Evolutionary conservation across 2,329 filamentous ascomycete species (phyloP).

Genomic region (Nemania sp.): DNA sequence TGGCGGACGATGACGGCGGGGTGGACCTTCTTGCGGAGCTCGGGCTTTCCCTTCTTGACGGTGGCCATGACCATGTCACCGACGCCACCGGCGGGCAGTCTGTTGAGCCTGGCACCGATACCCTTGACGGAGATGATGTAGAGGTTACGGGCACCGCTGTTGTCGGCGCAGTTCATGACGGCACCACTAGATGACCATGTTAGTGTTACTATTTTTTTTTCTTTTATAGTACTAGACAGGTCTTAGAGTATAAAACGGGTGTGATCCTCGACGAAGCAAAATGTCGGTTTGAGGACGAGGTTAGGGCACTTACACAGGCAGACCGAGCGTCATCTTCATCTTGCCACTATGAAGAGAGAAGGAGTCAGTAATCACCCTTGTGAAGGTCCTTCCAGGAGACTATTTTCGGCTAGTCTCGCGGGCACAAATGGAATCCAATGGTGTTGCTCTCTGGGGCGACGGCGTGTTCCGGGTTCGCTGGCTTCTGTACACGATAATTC

Average conservation of each 20-base stretch:
- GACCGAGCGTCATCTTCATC: slow-evolving; percentile 99
- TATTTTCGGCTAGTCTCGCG: not conserved
- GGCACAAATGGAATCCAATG: not conserved
- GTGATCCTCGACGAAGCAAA: not conserved
- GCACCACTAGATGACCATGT: slow-evolving; percentile 70
- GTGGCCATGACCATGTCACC: slow-evolving; percentile 35
- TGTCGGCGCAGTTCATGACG: slow-evolving; percentile 91
- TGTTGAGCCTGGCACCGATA: slow-evolving; percentile 30
- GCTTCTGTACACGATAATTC: slow-evolving; percentile 12
- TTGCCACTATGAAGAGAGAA: slow-evolving; percentile 74
- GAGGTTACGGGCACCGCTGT: slow-evolving; percentile 23
- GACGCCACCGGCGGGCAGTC: slow-evolving; percentile 31
- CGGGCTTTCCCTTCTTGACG: slow-evolving; percentile 77
- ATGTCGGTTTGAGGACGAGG: slow-evolving; percentile 29
- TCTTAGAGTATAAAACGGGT: not conserved
- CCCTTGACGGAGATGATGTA: slow-evolving; percentile 31
- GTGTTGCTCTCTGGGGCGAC: not conserved
- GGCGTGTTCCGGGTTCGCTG: not conserved
- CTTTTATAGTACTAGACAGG: too few relatives aligned
- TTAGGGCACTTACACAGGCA: slow-evolving; percentile 83
- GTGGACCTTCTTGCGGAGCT: slow-evolving; percentile 99
- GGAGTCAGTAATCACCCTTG: slow-evolving; percentile 11
- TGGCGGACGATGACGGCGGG: slow-evolving; percentile 98
- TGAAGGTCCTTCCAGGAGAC: not conserved
- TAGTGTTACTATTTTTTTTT: slow-evolving; percentile 18